Evolutionary conservation across 2,329 filamentous ascomycete species (phyloP).

Genomic region (Calonectria montana): DNA sequence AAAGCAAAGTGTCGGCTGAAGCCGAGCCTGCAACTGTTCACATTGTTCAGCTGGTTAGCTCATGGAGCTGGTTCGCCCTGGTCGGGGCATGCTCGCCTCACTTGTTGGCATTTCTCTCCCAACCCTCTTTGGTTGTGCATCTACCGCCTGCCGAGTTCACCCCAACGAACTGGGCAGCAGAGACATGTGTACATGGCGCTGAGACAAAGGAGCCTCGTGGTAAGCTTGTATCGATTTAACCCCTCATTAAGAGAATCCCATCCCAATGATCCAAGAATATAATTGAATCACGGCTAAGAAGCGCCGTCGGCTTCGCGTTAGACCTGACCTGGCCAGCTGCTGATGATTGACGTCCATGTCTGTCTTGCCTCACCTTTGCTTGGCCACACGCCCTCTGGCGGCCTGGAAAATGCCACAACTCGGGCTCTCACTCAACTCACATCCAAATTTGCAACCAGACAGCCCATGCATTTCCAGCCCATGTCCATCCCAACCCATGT

Average conservation of each 20-base stretch:
- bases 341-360: constrained; percentile 1
- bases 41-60: not conserved
- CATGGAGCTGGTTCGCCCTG: constrained; percentile 8
- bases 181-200: constrained; percentile 33
- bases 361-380: constrained; percentile 4
- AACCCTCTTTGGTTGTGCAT: constrained; percentile 20
- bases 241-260: constrained; percentile 36
- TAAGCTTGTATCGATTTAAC: constrained; percentile 31
- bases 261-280: constrained; percentile 19
- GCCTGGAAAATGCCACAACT: not conserved
- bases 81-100: constrained; percentile 18
- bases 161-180: constrained; percentile 23
- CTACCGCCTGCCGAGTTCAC: constrained; percentile 13
- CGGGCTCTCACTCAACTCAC: not conserved
- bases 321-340: not conserved
- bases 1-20: not conserved
- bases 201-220: constrained; percentile 30
- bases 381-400: constrained; percentile 1
- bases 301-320: constrained; percentile 25
- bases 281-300: constrained; percentile 23
- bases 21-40: not conserved
- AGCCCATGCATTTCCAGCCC: constrained; percentile 9
- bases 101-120: constrained; percentile 24
- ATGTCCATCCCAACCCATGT: constrained; percentile 9
- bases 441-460: not conserved